Percentiles rank a stretch among this genome's conserved stretches.
phyloP scores from a whole-genome alignment of 192 early-diverging fungal genomes.

The Phlyctochytrium arcticum region DNA sequence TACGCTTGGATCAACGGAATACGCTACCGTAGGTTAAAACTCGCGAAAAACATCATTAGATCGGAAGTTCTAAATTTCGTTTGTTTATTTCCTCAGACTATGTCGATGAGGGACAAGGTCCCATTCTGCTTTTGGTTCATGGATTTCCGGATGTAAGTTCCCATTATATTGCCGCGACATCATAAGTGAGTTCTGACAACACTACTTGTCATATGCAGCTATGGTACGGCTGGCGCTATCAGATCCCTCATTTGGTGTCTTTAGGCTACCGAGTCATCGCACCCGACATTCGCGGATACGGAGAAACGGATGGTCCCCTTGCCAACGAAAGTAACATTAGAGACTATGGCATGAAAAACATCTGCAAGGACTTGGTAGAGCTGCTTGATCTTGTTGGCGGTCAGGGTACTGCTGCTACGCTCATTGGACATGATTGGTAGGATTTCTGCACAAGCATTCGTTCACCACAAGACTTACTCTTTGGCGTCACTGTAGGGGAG shows the following conservation, averaged over 20 bases:
- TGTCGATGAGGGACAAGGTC: constrained; percentile 19
- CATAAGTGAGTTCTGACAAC: background rate
- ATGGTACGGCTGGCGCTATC: constrained; percentile 26
- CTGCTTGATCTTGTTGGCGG: constrained; percentile 55
- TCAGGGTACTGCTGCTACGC: constrained; percentile 37
- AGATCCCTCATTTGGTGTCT: constrained; percentile 24
- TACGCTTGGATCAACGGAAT: constrained; percentile 18
- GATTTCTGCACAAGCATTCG: background rate
- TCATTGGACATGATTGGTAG: constrained; percentile 66
- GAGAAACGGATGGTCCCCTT: constrained; percentile 37
- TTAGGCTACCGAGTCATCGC: constrained; percentile 34
- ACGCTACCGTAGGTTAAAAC: constrained; percentile 18
- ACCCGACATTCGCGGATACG: constrained; percentile 35
- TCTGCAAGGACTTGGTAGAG: constrained; percentile 48
- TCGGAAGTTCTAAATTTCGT: background rate
- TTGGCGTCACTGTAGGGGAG: constrained; percentile 34
- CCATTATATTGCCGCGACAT: background rate
- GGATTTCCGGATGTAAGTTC: constrained; percentile 30
- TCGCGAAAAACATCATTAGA: background rate
- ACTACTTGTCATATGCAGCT: background rate
- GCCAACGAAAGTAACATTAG: constrained; percentile 15
- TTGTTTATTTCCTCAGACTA: constrained; percentile 2
- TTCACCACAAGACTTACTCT: background rate
- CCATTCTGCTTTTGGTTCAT: constrained; percentile 9
- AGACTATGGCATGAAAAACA: constrained; percentile 45